Evolutionary conservation across 2,329 filamentous ascomycete species (phyloP).

Genomic region (Fusarium piperis): DNA sequence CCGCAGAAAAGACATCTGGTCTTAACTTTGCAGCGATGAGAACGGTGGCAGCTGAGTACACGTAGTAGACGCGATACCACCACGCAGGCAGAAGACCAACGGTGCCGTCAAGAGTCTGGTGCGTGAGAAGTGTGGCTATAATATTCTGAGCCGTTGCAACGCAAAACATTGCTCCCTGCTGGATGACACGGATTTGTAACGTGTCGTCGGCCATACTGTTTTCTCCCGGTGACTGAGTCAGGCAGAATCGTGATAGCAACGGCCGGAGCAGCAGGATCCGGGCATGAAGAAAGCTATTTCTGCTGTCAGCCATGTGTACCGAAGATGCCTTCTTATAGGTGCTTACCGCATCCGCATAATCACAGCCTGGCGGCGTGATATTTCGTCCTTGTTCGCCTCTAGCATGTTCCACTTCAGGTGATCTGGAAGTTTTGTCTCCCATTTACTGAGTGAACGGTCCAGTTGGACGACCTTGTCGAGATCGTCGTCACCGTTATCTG

Average conservation of each 20-base stretch:
- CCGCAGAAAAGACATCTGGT: slow-evolving; percentile 43
- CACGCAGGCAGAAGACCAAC: slow-evolving; percentile 50
- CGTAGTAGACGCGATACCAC: slow-evolving; percentile 53
- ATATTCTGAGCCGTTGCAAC: slow-evolving; percentile 47
- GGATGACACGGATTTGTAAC: slow-evolving; percentile 42
- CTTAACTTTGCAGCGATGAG: slow-evolving; percentile 50
- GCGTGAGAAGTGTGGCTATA: slow-evolving; percentile 43
- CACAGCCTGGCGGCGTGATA: slow-evolving; percentile 45
- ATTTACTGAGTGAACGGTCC: slow-evolving; percentile 45
- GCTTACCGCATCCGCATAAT: slow-evolving; percentile 48
- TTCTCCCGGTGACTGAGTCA: slow-evolving; percentile 31
- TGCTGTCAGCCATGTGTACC: slow-evolving; percentile 1
- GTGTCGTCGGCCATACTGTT: slow-evolving; percentile 27
- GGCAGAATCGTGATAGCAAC: slow-evolving; percentile 46
- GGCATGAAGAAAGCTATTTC: slow-evolving; percentile 45
- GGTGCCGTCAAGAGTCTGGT: slow-evolving; percentile 45
- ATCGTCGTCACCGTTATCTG: slow-evolving; percentile 37
- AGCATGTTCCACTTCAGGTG: slow-evolving; percentile 36
- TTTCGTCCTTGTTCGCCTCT: slow-evolving; percentile 33
- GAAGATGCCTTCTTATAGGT: too few species aligned
- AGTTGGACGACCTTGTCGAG: slow-evolving; percentile 46
- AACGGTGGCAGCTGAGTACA: slow-evolving; percentile 50
- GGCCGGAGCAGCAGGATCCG: slow-evolving; percentile 48
- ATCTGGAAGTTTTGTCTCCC: slow-evolving; percentile 44
- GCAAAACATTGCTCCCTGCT: slow-evolving; percentile 49